Base-by-base conservation (phyloP, 805 yeast genomes). In the Ogataea kodamae region DNA sequence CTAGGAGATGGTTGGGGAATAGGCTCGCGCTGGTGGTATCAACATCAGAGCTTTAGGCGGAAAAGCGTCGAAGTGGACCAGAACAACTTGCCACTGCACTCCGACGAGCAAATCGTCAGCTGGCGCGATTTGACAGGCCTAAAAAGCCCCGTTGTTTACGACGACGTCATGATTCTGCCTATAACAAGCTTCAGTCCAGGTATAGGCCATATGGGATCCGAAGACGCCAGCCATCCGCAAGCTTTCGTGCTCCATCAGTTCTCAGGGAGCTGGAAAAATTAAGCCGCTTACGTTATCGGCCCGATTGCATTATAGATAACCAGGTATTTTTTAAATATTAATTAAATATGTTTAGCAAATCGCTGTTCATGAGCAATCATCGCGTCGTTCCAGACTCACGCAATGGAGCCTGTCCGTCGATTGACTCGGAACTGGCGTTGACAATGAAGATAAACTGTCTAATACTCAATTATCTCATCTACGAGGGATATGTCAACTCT, bases 401-500 rank as follows among this genome's bases (percentile, higher is more conserved):
- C 22, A 4, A 32, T 15, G 32, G 30, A 3, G 38, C 32, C 8
- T 25, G 15, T 7, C 5, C 29, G 11, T 16, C 25, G 8, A 14
- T 38, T 4, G 25, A 25, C 15, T 32, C 20, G 7, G 41, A 39
- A 16, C 33, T 44, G 24, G 46, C 42, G 21, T 33, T 46, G 24
- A 36, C 32, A n/a, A 29, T 28, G 15, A 48, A 64, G 50, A 59
- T 76, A 46, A 75, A 72, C 58, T 63, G 64, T 29, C 54, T 85
- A 37, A 68, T 87, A 9, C 66, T 86, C 54, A 79, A 83, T 61
- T 85, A 82, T 57, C 71, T 87, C 41, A 74, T 87, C 9, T 74
- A 76, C 32, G 89, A 85, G 59, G 94, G 92, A 0, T 81, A 82
- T 52, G 78, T 78, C 39, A 70, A 76, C 9, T 78, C 94, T 0